Evolutionary conservation across 345 rosid genomes (phyloP), one percentile per base, ranked within the genome.

Genomic region (Noccaea caerulescens): DNA sequence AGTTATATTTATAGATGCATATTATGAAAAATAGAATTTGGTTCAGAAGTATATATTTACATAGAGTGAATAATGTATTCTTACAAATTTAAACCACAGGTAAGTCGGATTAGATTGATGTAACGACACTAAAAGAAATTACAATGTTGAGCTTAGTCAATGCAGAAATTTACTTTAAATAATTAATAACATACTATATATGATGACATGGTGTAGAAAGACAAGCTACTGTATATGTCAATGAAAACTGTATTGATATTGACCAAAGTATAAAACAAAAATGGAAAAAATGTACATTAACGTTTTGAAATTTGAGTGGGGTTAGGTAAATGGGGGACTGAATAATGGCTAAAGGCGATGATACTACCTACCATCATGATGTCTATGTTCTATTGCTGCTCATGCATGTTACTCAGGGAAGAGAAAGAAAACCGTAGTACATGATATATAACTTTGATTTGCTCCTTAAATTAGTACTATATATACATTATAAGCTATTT

Each of bases 261-360:
- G 66, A 69, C 78, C 57, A 52, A 10, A 30, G 32, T 58, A 36
- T 33, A 64, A 73, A 44, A 66, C 67, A 61, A 39, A 76, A 69
- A 7, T 38, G 58, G 58, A 37, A 54, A 37, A 49, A 47, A 41
- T 32, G 59, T 34, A 58, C n/a, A 66, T n/a, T 20, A 47, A 33
- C 51, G 61, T 56, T 76, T 73, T 44, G 39, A 69, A 51, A 16
- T 51, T 10, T 66, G 70, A 71, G 78, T 77, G 85, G 78, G 78
- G 78, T 69, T 66, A 52, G 70, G 61, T 72, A 67, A 8, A 71
- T 63, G 82, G 80, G 83, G 80, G 83, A 71, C 84, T 78, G 49
- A 81, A 83, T 83, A 78, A 88, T 86, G 80, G 84, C 82, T 47
- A 73, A 80, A 66, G 71, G 77, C 56, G 63, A 80, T 77, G 72